Base-by-base conservation (phyloP, 768 basidiomycete genomes). In the Floccularia luteovirens region DNA sequence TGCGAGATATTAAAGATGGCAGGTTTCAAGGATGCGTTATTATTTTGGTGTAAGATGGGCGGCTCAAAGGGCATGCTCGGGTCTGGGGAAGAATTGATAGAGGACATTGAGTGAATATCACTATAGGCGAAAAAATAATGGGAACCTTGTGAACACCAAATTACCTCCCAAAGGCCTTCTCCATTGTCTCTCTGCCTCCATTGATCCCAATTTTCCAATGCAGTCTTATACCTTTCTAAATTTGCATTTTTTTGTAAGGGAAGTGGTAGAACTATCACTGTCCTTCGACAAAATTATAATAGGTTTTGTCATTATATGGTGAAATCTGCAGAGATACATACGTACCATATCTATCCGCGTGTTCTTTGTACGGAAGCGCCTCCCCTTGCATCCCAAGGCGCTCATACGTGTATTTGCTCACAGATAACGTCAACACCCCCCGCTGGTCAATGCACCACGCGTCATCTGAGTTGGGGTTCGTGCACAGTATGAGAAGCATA, bases 361-460 rank as follows among this genome's bases (percentile, higher is more conserved):
- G 66, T 0, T 57, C 62, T 48, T 73, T 74, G 56, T 77, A 80
- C 0, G 76, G 71, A 31, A 82, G 43, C 20, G 62, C 66, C 42
- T 59, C 57, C 3, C 86, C 84, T 0, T 74, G 63, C 12, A 85
- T 48, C 1, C 84, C 82, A 5, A 85, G 64, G 5, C 58, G 57
- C 47, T 82, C 70, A 52, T 85, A 85, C 0, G 75, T 74, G 13
- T 62, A 60, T 53, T 77, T 78, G 31, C 64, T 64, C 4, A 79
- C 64, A 19, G 63, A 73, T 14, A 85, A 53, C 0, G 77, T 77
- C 43, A 87, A 56, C 31, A 77, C 47, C 3, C 79, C 77, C 13
- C 79, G 71, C 2, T 69, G 63, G 49, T 86, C 82, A 41, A 85
- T 63, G 49, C 79, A 82, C 85, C 86, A 88, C 2, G 66, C 67